Conservation (phyloP, 495 filamentous ascomycete species). For the Hypoxylon cercidicola region DNA sequence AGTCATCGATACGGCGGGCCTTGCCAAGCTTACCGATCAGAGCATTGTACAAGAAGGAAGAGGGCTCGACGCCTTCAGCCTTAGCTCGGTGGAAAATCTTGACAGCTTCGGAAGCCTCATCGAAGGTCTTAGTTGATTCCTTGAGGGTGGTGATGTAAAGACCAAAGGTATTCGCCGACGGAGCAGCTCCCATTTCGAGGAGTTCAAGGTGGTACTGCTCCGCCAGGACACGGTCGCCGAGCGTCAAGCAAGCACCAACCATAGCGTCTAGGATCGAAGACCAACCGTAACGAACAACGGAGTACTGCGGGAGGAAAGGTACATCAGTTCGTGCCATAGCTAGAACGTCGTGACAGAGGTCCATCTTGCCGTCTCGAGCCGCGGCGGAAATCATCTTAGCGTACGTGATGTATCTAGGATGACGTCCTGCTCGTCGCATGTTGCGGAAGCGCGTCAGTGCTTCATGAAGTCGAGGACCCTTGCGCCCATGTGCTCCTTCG, state of each 20-base stretch:
- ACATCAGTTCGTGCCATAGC: conserved; percentile 88
- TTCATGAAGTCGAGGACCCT: conserved; percentile 78
- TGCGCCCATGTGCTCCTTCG: conserved; percentile 75
- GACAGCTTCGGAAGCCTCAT: conserved; percentile 95
- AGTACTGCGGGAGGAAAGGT: conserved; percentile 81
- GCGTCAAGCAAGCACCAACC: conserved; percentile 89
- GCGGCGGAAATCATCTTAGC: conserved; percentile 93
- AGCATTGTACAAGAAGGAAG: conserved; percentile 97
- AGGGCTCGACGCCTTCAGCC: conserved; percentile 92
- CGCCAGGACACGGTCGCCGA: conserved; percentile 81
- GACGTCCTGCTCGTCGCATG: conserved; percentile 89
- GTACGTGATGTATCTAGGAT: conserved; percentile 95
- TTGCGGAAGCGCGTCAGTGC: conserved; percentile 85
- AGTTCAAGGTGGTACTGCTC: conserved; percentile 90
- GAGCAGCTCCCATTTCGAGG: conserved; percentile 84
- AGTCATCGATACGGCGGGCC: conserved; percentile 96
- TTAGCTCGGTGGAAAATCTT: conserved; percentile 96
- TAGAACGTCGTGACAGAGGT: conserved; percentile 86
- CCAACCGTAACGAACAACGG: conserved; percentile 92
- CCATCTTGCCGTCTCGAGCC: conserved; percentile 79
- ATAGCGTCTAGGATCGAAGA: conserved; percentile 93
- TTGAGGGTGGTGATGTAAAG: conserved; percentile 98
- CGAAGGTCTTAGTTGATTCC: conserved; percentile 95
- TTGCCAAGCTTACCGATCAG: conserved; percentile 98
- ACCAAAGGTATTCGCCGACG: conserved; percentile 96